A percentile compares a stretch with the other conserved stretches of the same genome.
Conservation (phyloP, 148 eudicot genomes). For the Rhododendron williamsianum region DNA sequence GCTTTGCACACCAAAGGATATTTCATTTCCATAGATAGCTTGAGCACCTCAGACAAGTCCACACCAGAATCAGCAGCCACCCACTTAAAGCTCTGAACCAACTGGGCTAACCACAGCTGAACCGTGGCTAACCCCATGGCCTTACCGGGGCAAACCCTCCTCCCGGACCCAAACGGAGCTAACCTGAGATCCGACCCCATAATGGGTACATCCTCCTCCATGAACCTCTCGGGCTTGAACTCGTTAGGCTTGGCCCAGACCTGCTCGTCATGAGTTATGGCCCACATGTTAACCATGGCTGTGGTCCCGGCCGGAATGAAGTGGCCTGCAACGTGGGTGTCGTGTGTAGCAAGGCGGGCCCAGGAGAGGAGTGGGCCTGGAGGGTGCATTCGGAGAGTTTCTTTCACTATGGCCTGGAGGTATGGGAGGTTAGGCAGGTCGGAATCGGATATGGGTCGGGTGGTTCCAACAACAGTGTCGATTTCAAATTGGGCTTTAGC, state of each 20-base stretch:
- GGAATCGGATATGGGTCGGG: constrained; percentile 36
- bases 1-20: constrained; percentile 69
- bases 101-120: constrained; percentile 83
- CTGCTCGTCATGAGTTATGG: constrained; percentile 74
- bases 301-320: constrained; percentile 85
- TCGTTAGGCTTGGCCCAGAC: constrained; percentile 60
- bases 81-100: constrained; percentile 77
- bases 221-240: constrained; percentile 70
- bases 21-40: constrained; percentile 91
- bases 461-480: constrained; percentile 35
- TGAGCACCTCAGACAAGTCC: constrained; percentile 67
- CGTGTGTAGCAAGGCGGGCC: constrained; percentile 88
- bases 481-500: constrained; percentile 79
- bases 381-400: constrained; percentile 82
- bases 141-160: constrained; percentile 89
- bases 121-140: constrained; percentile 69
- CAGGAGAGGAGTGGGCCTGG: constrained; percentile 95
- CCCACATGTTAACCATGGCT: constrained; percentile 99
- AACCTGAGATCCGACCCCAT: constrained; percentile 82
- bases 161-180: constrained; percentile 83
- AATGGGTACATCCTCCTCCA: constrained; percentile 63
- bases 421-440: constrained; percentile 78
- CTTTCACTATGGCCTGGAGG: constrained; percentile 66
- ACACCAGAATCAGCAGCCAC: constrained; percentile 45
- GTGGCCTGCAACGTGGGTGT: constrained; percentile 65